Base-by-base conservation (phyloP, 2,329 filamentous ascomycete species). In the Penicillium decumbens region DNA sequence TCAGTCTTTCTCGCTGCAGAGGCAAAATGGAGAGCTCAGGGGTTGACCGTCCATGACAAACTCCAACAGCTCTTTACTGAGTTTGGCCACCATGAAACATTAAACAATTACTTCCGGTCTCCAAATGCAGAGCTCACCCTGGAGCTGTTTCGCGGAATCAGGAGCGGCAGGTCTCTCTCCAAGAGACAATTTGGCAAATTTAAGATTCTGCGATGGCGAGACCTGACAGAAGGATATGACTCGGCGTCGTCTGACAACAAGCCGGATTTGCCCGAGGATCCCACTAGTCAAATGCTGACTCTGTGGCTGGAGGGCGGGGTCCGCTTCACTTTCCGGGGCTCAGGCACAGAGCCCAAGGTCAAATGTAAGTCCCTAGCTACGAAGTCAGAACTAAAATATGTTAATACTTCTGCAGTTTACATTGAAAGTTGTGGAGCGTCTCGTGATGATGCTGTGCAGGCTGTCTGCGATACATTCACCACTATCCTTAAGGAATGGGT, bases 311-410 rank as follows among this genome's bases (percentile, higher is more conserved):
- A 80, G 25, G 75, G 75, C 18, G 65, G 69, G 24, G 62, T 82
- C 10, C 74, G 78, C 23, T 83, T 84, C 57, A 84, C 81, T 2
- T 73, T 83, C 20, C 68, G 82, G 57, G 80, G 77, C 1, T 83
- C 80, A 2, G 82, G 82, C 1, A 85, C 82, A 1, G 82, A 85
- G 65, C 82, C 82, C 0, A 85, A 85, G 72, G 82, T 85, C 54
- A 85, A 85, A 61, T 66, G 75, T 77, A 63, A 62, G 71, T 63
- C 48, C n/a, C 32, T 12, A 7, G 43, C 3, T 12, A 29, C n/a
- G 3, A 8, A 24, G 33, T 56, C 53, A 47, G 41, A 20, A 8
- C 15, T 55, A n/a, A 53, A 24, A 18, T 2, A 27, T 18, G 15
- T 20, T 35, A 24, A 32, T 4, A 15, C 15, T 10, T 29, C 4